A percentile compares a stretch with the other conserved stretches of the same genome.
Evolutionary conservation across 768 basidiomycete genomes (phyloP).

Genomic region (Termitomyces sp.): DNA sequence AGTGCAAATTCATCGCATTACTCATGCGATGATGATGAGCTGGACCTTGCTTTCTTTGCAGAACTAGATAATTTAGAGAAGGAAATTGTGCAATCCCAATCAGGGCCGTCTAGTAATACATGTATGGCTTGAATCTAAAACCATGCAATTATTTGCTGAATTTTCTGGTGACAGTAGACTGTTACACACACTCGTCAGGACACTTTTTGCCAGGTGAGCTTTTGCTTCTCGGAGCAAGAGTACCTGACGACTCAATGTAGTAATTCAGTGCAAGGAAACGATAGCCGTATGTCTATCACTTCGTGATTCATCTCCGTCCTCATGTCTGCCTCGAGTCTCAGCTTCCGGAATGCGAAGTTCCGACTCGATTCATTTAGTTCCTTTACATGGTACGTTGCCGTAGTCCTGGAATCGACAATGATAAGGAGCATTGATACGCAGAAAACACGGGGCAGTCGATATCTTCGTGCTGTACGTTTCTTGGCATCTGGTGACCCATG

Average conservation of each 20-base stretch:
- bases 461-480: not conserved
- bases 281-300: conserved; percentile 1
- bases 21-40: conserved; percentile 24
- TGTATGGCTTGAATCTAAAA: conserved; percentile 3
- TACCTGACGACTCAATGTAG: not conserved
- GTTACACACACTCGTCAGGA: not conserved
- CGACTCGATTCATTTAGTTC: not conserved
- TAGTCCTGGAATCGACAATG: not conserved
- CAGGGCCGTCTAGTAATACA: not conserved
- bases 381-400: conserved; percentile 5
- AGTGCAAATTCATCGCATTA: conserved; percentile 15
- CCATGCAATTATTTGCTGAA: not conserved
- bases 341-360: conserved; percentile 1
- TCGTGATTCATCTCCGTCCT: conserved; percentile 5
- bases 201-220: conserved; percentile 2
- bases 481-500: not conserved
- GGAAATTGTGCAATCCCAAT: conserved; percentile 13
- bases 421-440: not conserved
- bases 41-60: conserved; percentile 31
- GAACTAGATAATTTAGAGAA: conserved; percentile 45
- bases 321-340: conserved; percentile 10
- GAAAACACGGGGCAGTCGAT: conserved; percentile 1
- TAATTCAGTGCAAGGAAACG: not conserved
- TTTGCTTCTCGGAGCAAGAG: not conserved
- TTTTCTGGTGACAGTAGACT: not conserved